phyloP scores from a whole-genome alignment of 176 grass and related monocot genomes.

The Ensete ventricosum region DNA sequence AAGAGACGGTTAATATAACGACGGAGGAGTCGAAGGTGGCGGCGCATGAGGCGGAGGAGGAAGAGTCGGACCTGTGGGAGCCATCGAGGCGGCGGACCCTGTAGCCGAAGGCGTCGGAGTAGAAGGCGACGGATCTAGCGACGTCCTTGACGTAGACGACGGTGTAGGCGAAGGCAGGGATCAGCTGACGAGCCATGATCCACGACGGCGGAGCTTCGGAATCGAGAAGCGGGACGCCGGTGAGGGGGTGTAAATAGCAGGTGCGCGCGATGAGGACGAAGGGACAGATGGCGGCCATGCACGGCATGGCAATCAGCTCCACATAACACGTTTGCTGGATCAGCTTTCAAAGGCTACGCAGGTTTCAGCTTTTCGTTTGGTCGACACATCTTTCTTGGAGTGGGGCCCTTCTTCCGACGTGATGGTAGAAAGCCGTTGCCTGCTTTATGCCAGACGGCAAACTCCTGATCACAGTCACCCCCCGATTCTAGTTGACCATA shows the following conservation, averaged over 20 bases:
- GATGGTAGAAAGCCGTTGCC: no score
- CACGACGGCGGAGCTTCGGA: no score
- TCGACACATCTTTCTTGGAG: no score
- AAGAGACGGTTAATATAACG: no score
- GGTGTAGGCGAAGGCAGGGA: conserved; percentile 39
- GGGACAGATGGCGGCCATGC: conserved; percentile 46
- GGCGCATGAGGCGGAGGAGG: neutral
- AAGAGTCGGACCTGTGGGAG: conserved; percentile 29
- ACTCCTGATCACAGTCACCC: no score
- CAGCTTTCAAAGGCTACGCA: no score
- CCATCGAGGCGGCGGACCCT: conserved; percentile 55
- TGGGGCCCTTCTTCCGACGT: no score
- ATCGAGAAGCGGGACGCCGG: neutral
- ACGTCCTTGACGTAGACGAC: conserved; percentile 60
- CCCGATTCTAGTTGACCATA: no score
- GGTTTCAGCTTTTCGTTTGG: no score
- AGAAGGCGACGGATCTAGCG: conserved; percentile 46
- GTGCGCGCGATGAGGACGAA: no score
- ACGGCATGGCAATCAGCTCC: neutral
- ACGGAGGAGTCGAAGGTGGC: neutral
- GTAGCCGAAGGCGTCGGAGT: conserved; percentile 64
- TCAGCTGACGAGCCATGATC: conserved; percentile 33
- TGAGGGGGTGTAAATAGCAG: neutral
- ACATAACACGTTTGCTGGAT: no score
- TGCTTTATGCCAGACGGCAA: no score